phyloP scores from a whole-genome alignment of 2,329 filamentous ascomycete species.

The Botryotinia calthae region DNA sequence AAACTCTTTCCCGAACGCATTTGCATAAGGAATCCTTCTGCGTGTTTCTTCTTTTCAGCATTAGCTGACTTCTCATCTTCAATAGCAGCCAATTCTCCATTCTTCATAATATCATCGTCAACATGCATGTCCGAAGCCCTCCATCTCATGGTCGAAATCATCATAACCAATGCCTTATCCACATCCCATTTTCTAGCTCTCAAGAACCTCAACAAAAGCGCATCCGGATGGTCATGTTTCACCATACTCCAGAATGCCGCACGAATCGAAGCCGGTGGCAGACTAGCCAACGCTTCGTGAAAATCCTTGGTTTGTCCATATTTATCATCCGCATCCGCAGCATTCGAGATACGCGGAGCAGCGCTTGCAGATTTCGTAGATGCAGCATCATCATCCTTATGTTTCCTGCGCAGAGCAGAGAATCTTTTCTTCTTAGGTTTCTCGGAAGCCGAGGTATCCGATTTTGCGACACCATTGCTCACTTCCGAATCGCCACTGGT shows the following conservation, averaged over 20 bases:
- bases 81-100: constrained; percentile 69
- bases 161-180: constrained; percentile 88
- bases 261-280: constrained; percentile 75
- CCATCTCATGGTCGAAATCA: constrained; percentile 94
- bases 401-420: constrained; percentile 63
- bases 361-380: constrained; percentile 38
- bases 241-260: constrained; percentile 88
- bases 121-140: constrained; percentile 78
- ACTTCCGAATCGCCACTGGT: constrained; percentile 26
- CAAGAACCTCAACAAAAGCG: constrained; percentile 75
- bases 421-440: constrained; percentile 76
- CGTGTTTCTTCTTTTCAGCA: constrained; percentile 59
- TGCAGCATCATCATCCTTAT: constrained; percentile 52
- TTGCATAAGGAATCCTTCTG: constrained; percentile 77
- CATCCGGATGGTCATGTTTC: constrained; percentile 93
- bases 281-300: constrained; percentile 73
- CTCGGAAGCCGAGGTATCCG: constrained; percentile 37
- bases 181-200: constrained; percentile 95
- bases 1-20: constrained; percentile 90
- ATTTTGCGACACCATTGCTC: constrained; percentile 27
- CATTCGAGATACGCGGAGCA: constrained; percentile 28
- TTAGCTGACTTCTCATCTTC: constrained; percentile 57
- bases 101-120: constrained; percentile 80
- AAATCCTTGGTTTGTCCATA: constrained; percentile 88
- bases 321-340: constrained; percentile 70